Evolutionary conservation across 257 asterid genomes (phyloP).

Genomic region (Prunella vulgaris): DNA sequence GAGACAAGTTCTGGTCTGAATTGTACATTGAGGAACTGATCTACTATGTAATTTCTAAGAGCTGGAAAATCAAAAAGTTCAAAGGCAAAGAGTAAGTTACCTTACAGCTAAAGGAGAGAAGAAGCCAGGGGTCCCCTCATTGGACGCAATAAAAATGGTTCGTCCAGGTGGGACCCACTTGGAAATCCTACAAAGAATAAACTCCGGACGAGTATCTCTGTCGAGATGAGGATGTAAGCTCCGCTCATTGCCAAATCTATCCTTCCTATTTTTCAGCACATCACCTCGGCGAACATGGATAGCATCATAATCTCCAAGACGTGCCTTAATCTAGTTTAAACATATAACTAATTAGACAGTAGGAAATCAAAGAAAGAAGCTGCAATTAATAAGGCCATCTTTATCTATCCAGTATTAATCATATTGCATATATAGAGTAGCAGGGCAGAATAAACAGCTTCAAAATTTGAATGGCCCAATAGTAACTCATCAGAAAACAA

Average conservation of each 20-base stretch:
- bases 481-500: background rate
- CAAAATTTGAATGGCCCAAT: background rate
- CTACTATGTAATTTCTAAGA: background rate
- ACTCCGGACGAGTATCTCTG: constrained; percentile 86
- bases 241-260: constrained; percentile 76
- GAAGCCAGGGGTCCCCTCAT: constrained; percentile 77
- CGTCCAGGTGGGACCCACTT: constrained; percentile 88
- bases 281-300: constrained; percentile 98
- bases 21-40: background rate
- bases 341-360: background rate
- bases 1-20: background rate
- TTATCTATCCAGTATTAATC: background rate
- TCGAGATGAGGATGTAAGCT: constrained; percentile 87
- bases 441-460: background rate
- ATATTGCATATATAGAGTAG: background rate
- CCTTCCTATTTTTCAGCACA: constrained; percentile 78
- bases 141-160: constrained; percentile 86
- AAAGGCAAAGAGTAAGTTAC: constrained; percentile 29
- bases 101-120: constrained; percentile 71
- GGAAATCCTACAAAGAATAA: constrained; percentile 78
- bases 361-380: background rate
- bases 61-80: background rate
- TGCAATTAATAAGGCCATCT: background rate
- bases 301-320: constrained; percentile 90
- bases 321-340: constrained; percentile 58